Conservation (phyloP, 176 grass and related monocot species). For the Pharus latifolius region DNA sequence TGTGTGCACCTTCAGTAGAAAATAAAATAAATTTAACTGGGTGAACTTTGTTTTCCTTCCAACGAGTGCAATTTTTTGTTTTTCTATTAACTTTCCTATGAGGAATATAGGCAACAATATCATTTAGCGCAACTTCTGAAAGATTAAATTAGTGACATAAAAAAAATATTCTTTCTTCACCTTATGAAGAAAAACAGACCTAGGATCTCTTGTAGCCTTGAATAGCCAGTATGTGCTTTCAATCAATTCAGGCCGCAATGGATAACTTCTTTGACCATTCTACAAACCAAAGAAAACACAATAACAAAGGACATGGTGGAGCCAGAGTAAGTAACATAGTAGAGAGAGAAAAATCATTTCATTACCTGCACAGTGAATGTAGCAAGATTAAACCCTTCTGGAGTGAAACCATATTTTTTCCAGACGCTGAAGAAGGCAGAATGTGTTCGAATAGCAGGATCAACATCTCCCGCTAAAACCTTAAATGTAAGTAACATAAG, state of each 20-base stretch:
- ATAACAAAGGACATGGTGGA: conserved; percentile 1
- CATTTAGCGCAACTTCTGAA: not conserved
- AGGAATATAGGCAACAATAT: not conserved
- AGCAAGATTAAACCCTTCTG: conserved; percentile 93
- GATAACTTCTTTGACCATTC: conserved; percentile 94
- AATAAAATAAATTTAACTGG: no score
- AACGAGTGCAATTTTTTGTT: not conserved
- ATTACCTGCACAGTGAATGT: conserved; percentile 75
- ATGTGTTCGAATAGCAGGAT: conserved; percentile 92
- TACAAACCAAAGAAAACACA: conserved; percentile 1
- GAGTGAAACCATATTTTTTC: conserved; percentile 97
- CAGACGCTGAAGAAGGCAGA: conserved; percentile 97
- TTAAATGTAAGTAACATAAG: conserved; percentile 81
- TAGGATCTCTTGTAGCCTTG: conserved; percentile 94
- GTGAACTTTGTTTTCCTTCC: not conserved
- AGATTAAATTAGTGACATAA: not conserved
- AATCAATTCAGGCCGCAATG: conserved; percentile 82
- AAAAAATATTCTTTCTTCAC: conserved; percentile 19
- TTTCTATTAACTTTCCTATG: no score
- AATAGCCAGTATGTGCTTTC: conserved; percentile 98
- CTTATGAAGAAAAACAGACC: conserved; percentile 54
- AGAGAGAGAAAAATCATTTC: not conserved
- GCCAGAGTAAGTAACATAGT: not conserved
- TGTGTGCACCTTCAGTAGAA: no score
- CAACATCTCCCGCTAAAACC: conserved; percentile 99